Evolutionary conservation across 176 grass and related monocot genomes (phyloP).

Genomic region (Eragrostis curvula): DNA sequence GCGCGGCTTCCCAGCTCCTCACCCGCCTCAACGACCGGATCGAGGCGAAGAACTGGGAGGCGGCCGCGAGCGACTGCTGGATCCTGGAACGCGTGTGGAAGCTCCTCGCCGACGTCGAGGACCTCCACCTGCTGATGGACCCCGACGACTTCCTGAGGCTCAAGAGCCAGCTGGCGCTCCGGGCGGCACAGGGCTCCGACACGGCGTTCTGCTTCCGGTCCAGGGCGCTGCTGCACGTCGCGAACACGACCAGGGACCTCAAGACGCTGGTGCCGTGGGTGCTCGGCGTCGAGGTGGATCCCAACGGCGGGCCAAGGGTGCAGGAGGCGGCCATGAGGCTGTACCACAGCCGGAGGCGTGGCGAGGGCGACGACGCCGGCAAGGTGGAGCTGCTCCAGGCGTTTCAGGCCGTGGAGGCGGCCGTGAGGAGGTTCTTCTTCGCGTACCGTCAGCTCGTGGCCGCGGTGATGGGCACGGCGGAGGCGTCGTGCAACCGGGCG

Average conservation of each 20-base stretch:
- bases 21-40: conserved; percentile 56
- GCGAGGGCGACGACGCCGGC: conserved; percentile 57
- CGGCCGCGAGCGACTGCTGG: conserved; percentile 81
- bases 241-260: conserved; percentile 62
- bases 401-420: conserved; percentile 76
- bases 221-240: conserved; percentile 58
- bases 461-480: conserved; percentile 73
- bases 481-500: conserved; percentile 62
- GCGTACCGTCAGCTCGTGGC: conserved; percentile 73
- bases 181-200: conserved; percentile 53
- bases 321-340: conserved; percentile 90
- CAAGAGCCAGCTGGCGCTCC: conserved; percentile 83
- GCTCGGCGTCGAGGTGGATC: conserved; percentile 81
- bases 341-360: conserved; percentile 74
- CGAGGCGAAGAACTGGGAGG: conserved; percentile 64
- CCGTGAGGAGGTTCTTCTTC: conserved; percentile 82
- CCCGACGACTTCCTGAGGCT: conserved; percentile 91
- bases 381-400: conserved; percentile 86
- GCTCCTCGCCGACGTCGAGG: conserved; percentile 80
- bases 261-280: conserved; percentile 74
- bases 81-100: conserved; percentile 86
- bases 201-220: conserved; percentile 81
- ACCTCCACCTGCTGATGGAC: conserved; percentile 92
- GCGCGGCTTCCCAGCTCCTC: conserved; percentile 61
- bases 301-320: conserved; percentile 84